Evolutionary conservation across 768 basidiomycete species (phyloP).

Genomic region (Termitomyces sp.): DNA sequence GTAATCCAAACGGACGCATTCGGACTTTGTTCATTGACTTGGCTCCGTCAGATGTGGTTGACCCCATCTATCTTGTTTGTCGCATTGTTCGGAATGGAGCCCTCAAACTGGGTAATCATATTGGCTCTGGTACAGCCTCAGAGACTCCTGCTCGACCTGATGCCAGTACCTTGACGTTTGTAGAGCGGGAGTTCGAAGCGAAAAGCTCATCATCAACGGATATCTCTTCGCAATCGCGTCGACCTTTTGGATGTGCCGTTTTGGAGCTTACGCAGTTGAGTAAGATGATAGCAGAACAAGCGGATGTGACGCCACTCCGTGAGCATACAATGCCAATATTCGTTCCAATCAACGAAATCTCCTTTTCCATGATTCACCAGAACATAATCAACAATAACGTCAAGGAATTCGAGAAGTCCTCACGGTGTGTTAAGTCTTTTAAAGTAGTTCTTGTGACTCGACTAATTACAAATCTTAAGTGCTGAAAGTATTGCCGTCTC

Average conservation of each 20-base stretch:
- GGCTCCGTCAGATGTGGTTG: constrained; percentile 78
- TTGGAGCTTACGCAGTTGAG: constrained; percentile 75
- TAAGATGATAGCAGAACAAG: constrained; percentile 59
- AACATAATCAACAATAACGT: constrained; percentile 79
- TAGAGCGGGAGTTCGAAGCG: constrained; percentile 11
- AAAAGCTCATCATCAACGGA: constrained; percentile 21
- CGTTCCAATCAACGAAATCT: constrained; percentile 72
- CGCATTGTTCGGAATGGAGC: constrained; percentile 85
- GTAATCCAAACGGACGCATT: constrained; percentile 68
- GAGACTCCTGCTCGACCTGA: constrained; percentile 41
- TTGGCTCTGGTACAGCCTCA: constrained; percentile 41
- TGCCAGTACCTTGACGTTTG: constrained; percentile 15
- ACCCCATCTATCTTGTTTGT: constrained; percentile 86
- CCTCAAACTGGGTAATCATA: constrained; percentile 62
- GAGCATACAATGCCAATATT: constrained; percentile 90
- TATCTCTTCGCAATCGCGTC: constrained; percentile 49
- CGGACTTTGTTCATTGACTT: constrained; percentile 89
- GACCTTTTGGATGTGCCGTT: constrained; percentile 96
- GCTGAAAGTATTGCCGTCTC: constrained; percentile 86
- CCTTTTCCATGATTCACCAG: constrained; percentile 93
- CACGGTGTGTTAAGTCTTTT: constrained; percentile 45
- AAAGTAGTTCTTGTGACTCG: not conserved
- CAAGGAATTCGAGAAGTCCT: constrained; percentile 78
- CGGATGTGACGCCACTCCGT: constrained; percentile 55
- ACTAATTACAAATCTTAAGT: constrained; percentile 29